Evolutionary conservation across 768 basidiomycete species (phyloP).

Genomic region (Psilocybe cyanescens): DNA sequence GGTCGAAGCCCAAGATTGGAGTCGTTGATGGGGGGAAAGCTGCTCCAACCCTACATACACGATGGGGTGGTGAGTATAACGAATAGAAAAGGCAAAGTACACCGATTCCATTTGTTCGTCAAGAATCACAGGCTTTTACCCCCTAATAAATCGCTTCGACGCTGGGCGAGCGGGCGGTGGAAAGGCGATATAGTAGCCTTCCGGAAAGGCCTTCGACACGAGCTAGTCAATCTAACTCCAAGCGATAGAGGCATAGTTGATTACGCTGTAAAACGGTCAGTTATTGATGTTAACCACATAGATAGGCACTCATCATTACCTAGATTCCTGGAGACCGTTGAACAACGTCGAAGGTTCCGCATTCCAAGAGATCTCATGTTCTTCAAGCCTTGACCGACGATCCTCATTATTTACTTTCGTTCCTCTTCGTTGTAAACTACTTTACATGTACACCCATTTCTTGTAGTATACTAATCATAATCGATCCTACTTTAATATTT

Average conservation of each 20-base stretch:
- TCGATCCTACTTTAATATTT: too few species aligned
- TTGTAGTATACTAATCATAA: too few species aligned
- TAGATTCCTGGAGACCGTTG: too few species aligned
- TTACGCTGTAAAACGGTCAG: background rate
- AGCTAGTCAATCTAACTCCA: background rate
- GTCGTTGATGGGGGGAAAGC: background rate
- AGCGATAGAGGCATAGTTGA: background rate
- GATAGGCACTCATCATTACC: too few species aligned
- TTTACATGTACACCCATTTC: too few species aligned
- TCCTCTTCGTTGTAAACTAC: too few species aligned
- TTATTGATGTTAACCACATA: background rate
- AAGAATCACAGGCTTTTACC: background rate
- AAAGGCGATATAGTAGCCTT: background rate
- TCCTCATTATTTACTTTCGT: too few species aligned
- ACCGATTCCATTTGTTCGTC: background rate
- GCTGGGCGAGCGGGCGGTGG: background rate
- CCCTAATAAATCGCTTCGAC: background rate
- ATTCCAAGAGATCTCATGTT: too few species aligned
- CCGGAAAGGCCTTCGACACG: background rate
- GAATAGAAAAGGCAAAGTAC: background rate
- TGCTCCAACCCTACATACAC: constrained; percentile 1
- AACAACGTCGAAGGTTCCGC: too few species aligned
- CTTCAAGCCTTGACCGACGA: too few species aligned
- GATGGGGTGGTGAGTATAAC: background rate
- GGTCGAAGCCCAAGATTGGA: background rate